Evolutionary conservation across 2,329 filamentous ascomycete species (phyloP).

Genomic region (Aspergillus eucalypticola): DNA sequence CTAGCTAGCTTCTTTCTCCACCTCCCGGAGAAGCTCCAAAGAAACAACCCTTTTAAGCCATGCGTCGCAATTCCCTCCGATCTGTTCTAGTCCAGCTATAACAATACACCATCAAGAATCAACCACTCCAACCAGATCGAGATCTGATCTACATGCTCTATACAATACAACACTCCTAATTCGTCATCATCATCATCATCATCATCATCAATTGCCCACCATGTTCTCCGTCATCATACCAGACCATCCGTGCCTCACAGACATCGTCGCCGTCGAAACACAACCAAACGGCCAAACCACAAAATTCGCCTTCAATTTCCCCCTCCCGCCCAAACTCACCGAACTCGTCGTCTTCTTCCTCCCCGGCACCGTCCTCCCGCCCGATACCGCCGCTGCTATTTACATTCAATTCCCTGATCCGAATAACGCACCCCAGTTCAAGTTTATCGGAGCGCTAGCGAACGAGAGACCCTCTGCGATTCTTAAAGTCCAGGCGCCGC

Average conservation of each 20-base stretch:
- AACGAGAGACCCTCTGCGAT: constrained; percentile 89
- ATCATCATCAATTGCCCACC: neutral
- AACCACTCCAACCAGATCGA: neutral
- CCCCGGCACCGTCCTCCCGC: constrained; percentile 72
- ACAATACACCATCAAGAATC: neutral
- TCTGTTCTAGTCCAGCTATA: neutral
- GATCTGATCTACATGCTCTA: neutral
- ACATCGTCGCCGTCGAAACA: constrained; percentile 52
- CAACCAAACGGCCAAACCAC: constrained; percentile 58
- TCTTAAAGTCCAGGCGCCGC: constrained; percentile 66
- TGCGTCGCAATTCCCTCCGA: neutral
- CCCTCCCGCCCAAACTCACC: constrained; percentile 58
- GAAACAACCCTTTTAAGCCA: neutral
- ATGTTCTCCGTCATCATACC: constrained; percentile 66
- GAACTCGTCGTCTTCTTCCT: constrained; percentile 89
- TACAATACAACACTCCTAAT: neutral
- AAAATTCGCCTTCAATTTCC: constrained; percentile 69
- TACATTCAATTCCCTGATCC: constrained; percentile 74
- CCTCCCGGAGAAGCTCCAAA: neutral
- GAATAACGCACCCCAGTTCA: constrained; percentile 57
- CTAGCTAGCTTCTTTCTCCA: neutral
- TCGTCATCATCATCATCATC: neutral
- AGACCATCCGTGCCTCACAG: constrained; percentile 60
- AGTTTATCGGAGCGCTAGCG: constrained; percentile 84
- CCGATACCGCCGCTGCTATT: constrained; percentile 79